Conservation (phyloP, 2,329 filamentous ascomycete species). For the Alternaria consortialis region DNA sequence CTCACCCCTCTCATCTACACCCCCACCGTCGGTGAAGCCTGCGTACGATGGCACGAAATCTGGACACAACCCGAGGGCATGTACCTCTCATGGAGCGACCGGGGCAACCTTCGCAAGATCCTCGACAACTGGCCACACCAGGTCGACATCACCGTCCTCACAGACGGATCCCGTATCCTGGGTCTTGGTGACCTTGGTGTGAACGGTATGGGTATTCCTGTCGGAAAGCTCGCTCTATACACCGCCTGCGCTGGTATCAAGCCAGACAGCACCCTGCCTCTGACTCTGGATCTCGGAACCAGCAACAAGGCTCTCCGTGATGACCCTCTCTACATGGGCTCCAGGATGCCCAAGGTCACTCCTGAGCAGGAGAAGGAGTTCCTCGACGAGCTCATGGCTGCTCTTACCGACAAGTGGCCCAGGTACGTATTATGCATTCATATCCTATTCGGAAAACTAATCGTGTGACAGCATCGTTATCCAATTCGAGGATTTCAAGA, state of each 20-base stretch:
- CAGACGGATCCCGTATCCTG: constrained; percentile 91
- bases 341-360: constrained; percentile 81
- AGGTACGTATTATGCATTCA: constrained; percentile 57
- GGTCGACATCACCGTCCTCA: constrained; percentile 96
- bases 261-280: constrained; percentile 72
- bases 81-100: constrained; percentile 95
- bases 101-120: constrained; percentile 86
- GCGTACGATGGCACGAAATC: constrained; percentile 92
- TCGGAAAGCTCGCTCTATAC: constrained; percentile 95
- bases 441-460: constrained; percentile 38
- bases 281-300: constrained; percentile 71
- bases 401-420: constrained; percentile 79
- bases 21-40: constrained; percentile 93
- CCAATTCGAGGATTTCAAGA: constrained; percentile 98
- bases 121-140: constrained; percentile 93
- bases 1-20: constrained; percentile 88
- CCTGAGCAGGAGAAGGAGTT: constrained; percentile 85
- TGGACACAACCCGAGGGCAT: constrained; percentile 94
- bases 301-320: constrained; percentile 71
- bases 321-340: constrained; percentile 91
- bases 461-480: constrained; percentile 69
- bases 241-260: constrained; percentile 94
- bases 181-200: constrained; percentile 95
- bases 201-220: constrained; percentile 97
- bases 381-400: constrained; percentile 97